Base-by-base conservation (phyloP, 2,329 filamentous ascomycete species). In the Penicillium sp. region DNA sequence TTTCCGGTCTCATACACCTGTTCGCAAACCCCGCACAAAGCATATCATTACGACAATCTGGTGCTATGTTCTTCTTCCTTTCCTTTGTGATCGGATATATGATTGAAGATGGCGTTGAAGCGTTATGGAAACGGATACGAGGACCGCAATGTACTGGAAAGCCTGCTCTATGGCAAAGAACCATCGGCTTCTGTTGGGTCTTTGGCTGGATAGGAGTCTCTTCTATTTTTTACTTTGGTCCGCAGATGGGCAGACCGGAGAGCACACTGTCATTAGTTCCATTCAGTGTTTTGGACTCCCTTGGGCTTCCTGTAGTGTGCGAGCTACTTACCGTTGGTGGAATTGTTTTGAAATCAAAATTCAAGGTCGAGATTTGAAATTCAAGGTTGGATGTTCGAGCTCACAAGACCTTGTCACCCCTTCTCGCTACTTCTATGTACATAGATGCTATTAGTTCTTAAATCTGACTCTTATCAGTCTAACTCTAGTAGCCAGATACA, bases 61-160 rank as follows among this genome's bases (percentile, higher is more conserved):
- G 65, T 3, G 49, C 66, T 0, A 43, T 67, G 24, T 11, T 52
- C 2, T 69, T 67, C 31, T 73, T 71, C 46, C 36, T 47, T 24
- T 55, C 57, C 1, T 62, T 65, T 6, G 49, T 56, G 1, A 4
- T 67, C 3, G 70, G 63, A 0, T 61, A 71, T 9, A 58, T 71
- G 49, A 56, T 71, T 29, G 71, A 73, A 54, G 69, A 72, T 45
- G 45, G 44, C 1, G 54, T 67, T 7, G 62, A 67, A 43, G 52
- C 42, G 7, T 18, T 65, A 1, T 71, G 64, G 60, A 63, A 55
- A 16, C 31, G 21, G n/a, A 22, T 16, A 0, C 4, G 7, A 0
- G 24, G 14, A 8, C 16, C 48, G 3, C 14, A 13, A 1, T 18
- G 22, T 2, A 24, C 32, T 13, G 21, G 2, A 2, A 5, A 9